These are phyloP conservation scores for Aegilops longissima DNA, from an alignment of 176 grass and related monocot species.

Conservation along the genomic window DNA sequence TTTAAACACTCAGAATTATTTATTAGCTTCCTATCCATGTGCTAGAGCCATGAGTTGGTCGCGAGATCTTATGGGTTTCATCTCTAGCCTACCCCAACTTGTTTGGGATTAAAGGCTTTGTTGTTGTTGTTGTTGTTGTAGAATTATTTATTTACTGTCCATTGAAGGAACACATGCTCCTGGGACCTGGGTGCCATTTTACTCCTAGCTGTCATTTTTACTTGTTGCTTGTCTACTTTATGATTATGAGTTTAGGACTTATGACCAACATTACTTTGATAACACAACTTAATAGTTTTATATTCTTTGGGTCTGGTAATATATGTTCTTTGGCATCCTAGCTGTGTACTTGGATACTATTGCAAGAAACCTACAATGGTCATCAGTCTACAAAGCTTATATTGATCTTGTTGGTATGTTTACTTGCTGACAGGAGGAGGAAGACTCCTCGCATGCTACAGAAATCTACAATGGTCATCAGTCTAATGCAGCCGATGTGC, in stretches of 20 bases:
- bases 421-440: constrained; percentile 32
- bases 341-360: not conserved
- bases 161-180: not conserved
- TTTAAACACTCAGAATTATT: not conserved
- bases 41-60: no score
- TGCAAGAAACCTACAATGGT: not conserved
- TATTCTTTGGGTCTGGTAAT: not conserved
- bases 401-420: constrained; percentile 13
- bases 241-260: not conserved
- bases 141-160: not conserved
- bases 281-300: not conserved
- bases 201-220: not conserved
- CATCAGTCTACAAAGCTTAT: not conserved
- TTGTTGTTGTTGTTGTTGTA: not conserved
- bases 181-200: not conserved
- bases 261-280: not conserved
- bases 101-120: no score
- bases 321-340: not conserved
- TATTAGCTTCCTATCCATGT: not conserved
- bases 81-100: no score
- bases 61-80: no score
- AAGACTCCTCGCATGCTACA: constrained; percentile 14
- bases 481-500: constrained; percentile 21
- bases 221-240: not conserved
- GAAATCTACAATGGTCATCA: constrained; percentile 38